Evolutionary conservation across 2,329 filamentous ascomycete species (phyloP).

Genomic region (Parasarocladium wereldwijsianum): DNA sequence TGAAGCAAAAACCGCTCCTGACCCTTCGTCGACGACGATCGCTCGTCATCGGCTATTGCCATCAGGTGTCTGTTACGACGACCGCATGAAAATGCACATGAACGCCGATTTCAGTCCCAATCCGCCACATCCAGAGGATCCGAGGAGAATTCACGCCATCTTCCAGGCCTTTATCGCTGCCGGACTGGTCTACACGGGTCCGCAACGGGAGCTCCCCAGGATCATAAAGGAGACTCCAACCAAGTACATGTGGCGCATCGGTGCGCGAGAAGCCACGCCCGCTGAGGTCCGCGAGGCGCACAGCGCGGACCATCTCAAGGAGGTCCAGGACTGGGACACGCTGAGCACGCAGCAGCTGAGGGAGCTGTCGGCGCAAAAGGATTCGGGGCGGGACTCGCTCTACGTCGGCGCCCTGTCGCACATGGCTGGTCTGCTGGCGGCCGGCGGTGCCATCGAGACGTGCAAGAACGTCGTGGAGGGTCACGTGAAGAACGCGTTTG

Average conservation of each 20-base stretch:
- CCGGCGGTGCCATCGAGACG: constrained; percentile 88
- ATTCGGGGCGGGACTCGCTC: constrained; percentile 57
- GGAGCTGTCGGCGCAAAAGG: constrained; percentile 44
- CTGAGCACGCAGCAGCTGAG: constrained; percentile 52
- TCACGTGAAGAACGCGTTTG: constrained; percentile 84
- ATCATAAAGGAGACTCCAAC: constrained; percentile 39
- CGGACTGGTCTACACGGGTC: constrained; percentile 56
- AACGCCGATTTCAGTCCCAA: constrained; percentile 62
- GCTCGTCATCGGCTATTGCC: constrained; percentile 47
- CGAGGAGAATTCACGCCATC: constrained; percentile 80
- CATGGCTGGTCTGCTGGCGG: constrained; percentile 67
- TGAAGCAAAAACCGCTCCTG: no score
- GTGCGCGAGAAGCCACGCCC: constrained; percentile 59
- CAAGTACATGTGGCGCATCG: constrained; percentile 61
- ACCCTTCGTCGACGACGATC: no score
- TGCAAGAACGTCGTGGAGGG: constrained; percentile 79
- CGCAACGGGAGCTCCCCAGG: constrained; percentile 35
- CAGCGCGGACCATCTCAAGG: constrained; percentile 59
- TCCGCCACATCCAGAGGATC: constrained; percentile 88
- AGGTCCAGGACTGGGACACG: constrained; percentile 47
- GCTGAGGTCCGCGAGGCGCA: constrained; percentile 75
- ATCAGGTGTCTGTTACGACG: constrained; percentile 78
- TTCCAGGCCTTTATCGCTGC: constrained; percentile 76
- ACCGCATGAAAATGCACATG: constrained; percentile 88
- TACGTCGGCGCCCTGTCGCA: constrained; percentile 76